Evolutionary conservation across 345 rosid species (phyloP), one percentile per base, ranked within the genome.

Genomic region (Alliaria petiolata): DNA sequence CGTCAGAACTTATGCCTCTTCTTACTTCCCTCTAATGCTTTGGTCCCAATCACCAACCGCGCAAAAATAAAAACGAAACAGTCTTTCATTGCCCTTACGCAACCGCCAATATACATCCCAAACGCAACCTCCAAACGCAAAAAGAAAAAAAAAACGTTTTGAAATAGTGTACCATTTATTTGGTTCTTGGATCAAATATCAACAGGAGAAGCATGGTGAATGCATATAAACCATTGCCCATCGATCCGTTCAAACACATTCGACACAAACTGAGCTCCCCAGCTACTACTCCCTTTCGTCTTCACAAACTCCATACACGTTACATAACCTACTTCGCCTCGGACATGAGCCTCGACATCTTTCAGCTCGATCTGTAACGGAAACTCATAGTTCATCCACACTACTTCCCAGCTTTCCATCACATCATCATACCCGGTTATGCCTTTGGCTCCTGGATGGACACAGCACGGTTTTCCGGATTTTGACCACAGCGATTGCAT

Each of bases 251-350:
- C 97, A 75, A 91, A 91, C 75, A 89, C 93, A 70, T 89, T 95
- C 0, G 97, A 84, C 38, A 85, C 97, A 76, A 86, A 91, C 77
- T 95, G 97, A 28, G 88, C 91, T 31, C 99, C 98, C 99, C 97
- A 95, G 38, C 91, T 89, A 79, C 84, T 85, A 83, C 86, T 85
- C 14, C 96, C 96, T 81, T 83, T 88, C 12, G 96, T 89, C 83
- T 83, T 91, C 40, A 95, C 89, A 57, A 87, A 84, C 71, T 95
- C 97, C 61, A 91, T 75, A 65, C 96, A 89, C 6, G 87, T 87
- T 30, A 91, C 87, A 63, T 89, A 95, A 33, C 99, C 95, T 6
- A 86, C 53, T 38, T 86, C 84, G 3, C 97, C 97, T 68, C 87
- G 69, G 64, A 91, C 95, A 79, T 88, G 96, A 79, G 80, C 89